Conservation (phyloP, 148 eudicot species). For the Euryodendron excelsum region DNA sequence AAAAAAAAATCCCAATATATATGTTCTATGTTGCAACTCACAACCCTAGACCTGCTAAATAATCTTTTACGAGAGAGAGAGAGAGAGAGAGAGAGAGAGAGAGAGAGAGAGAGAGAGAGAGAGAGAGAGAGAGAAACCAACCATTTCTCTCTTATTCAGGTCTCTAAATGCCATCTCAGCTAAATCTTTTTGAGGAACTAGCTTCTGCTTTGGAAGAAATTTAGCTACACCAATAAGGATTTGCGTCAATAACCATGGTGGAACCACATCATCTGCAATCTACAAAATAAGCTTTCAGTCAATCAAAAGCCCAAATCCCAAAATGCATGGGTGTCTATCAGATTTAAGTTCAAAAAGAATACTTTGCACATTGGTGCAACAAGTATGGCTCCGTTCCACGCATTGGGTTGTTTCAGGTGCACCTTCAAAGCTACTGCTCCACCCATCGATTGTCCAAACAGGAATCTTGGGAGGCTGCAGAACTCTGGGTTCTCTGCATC, state of each 20-base stretch:
- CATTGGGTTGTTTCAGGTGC: slow-evolving; percentile 79
- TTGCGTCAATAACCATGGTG: slow-evolving; percentile 65
- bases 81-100: too few relatives aligned
- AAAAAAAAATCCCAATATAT: background rate
- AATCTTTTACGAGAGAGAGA: too few relatives aligned
- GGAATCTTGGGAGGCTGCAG: slow-evolving; percentile 52
- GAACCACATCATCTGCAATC: slow-evolving; percentile 95
- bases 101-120: too few relatives aligned
- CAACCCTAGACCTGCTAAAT: background rate
- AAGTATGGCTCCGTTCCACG: slow-evolving; percentile 90
- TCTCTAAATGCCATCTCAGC: slow-evolving; percentile 86
- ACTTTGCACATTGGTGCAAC: slow-evolving; percentile 99
- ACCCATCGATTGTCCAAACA: slow-evolving; percentile 94
- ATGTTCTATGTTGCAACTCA: background rate
- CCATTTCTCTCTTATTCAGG: slow-evolving; percentile 63
- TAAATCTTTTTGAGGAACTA: slow-evolving; percentile 73
- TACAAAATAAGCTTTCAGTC: slow-evolving; percentile 23
- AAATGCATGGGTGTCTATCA: background rate
- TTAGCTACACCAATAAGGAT: slow-evolving; percentile 67
- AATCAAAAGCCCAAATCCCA: slow-evolving; percentile 5
- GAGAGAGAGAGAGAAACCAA: slow-evolving; percentile 24
- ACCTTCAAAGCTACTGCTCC: slow-evolving; percentile 91
- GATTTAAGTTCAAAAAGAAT: slow-evolving; percentile 20
- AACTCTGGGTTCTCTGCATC: slow-evolving; percentile 70
- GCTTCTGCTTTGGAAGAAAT: slow-evolving; percentile 71